Percentiles rank a stretch among this genome's conserved stretches.
Evolutionary conservation across 257 asterid genomes (phyloP).

Genomic region (Rubia yunnanensis): DNA sequence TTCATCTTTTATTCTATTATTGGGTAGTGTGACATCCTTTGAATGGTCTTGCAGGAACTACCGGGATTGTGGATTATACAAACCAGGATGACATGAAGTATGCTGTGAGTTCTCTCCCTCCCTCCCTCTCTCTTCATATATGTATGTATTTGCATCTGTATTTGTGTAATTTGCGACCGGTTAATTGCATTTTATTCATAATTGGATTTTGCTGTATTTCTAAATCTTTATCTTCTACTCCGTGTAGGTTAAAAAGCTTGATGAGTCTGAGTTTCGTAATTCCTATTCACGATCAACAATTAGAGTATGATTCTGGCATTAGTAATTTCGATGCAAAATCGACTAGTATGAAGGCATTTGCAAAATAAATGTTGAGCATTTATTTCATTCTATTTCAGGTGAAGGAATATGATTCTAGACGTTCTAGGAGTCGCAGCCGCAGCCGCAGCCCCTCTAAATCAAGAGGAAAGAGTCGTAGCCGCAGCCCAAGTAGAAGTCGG

Average conservation of each 20-base stretch:
- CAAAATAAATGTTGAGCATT: neutral
- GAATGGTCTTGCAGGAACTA: conserved; percentile 49
- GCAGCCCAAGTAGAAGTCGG: conserved; percentile 54
- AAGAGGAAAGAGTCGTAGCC: conserved; percentile 66
- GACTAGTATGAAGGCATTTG: neutral
- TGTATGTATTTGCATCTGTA: neutral
- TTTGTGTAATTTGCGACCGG: neutral
- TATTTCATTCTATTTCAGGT: conserved; percentile 39
- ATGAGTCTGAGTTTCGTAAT: conserved; percentile 87
- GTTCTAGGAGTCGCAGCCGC: conserved; percentile 71
- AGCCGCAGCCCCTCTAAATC: conserved; percentile 71
- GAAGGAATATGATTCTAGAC: conserved; percentile 75
- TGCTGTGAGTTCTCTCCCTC: conserved; percentile 49
- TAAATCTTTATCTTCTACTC: conserved; percentile 3
- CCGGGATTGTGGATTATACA: conserved; percentile 89
- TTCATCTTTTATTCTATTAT: neutral
- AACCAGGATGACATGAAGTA: conserved; percentile 81
- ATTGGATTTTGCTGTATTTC: neutral
- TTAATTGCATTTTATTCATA: neutral
- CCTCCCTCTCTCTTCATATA: too few relatives aligned
- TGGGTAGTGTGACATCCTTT: neutral
- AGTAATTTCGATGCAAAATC: too few relatives aligned
- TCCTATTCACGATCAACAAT: conserved; percentile 76
- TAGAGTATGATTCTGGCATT: conserved; percentile 48
- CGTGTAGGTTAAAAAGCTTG: conserved; percentile 79